phyloP scores from a whole-genome alignment of 495 filamentous ascomycete genomes.

The Penicillium odoratum region DNA sequence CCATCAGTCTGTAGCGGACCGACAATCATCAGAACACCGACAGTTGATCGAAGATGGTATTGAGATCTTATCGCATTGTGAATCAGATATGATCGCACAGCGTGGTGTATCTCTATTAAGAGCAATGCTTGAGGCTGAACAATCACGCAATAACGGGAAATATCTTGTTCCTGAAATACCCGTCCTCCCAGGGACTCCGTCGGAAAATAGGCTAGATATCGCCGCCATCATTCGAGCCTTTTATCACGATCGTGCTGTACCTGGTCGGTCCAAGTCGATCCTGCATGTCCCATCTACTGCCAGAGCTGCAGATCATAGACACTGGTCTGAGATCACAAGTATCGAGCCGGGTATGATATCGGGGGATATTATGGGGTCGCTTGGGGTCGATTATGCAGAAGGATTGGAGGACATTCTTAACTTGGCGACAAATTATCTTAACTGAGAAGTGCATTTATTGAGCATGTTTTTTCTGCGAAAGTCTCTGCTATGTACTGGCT shows the following conservation, averaged over 20 bases:
- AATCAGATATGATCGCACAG: slow-evolving; percentile 36
- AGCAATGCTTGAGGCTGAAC: slow-evolving; percentile 24
- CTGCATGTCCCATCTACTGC: background rate
- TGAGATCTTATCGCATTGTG: slow-evolving; percentile 26
- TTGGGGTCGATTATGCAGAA: slow-evolving; percentile 22
- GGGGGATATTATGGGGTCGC: slow-evolving; percentile 9
- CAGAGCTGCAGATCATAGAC: slow-evolving; percentile 3
- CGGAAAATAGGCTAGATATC: slow-evolving; percentile 11
- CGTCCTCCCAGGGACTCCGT: background rate
- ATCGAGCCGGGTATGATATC: slow-evolving; percentile 2
- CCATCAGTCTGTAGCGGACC: slow-evolving; percentile 31
- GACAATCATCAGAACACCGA: slow-evolving; percentile 34
- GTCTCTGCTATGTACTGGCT: background rate
- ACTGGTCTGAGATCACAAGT: slow-evolving; percentile 14
- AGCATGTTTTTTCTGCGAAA: background rate
- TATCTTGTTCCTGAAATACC: slow-evolving; percentile 2
- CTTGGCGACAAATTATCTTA: slow-evolving; percentile 25
- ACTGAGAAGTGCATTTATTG: background rate
- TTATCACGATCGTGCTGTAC: slow-evolving; percentile 17
- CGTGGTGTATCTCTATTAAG: slow-evolving; percentile 30
- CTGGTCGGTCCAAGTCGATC: background rate
- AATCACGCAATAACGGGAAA: slow-evolving; percentile 4
- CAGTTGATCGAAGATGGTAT: slow-evolving; percentile 34
- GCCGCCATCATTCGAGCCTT: slow-evolving; percentile 20
- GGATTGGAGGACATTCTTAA: slow-evolving; percentile 29